Conservation (phyloP, 768 basidiomycete species). For the Mrakia blollopis region DNA sequence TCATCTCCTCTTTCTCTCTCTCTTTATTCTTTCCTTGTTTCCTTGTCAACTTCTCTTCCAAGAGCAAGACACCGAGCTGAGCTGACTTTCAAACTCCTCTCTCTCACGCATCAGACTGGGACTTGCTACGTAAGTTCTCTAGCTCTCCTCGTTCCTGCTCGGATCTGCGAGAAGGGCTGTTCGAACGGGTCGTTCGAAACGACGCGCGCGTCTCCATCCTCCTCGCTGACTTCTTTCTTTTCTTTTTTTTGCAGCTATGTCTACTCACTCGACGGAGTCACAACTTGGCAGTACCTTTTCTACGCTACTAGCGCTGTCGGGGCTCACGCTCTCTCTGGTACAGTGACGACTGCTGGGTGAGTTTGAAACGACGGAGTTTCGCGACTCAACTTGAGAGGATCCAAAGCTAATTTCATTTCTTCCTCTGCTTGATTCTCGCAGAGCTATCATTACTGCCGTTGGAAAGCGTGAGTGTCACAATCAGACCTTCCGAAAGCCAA, state of each 20-base stretch:
- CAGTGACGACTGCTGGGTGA: not conserved
- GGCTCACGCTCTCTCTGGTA: slow-evolving; percentile 34
- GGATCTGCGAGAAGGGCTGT: not conserved
- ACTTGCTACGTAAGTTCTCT: not conserved
- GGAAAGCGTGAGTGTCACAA: slow-evolving; percentile 36
- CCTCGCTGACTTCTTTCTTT: not conserved
- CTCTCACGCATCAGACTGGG: not conserved
- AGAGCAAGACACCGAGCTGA: not conserved
- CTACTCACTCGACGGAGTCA: slow-evolving; percentile 12
- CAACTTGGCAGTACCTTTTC: not conserved
- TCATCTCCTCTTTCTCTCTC: too few species aligned
- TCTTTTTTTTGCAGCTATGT: not conserved
- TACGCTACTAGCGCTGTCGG: slow-evolving; percentile 38
- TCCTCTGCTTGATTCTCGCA: not conserved
- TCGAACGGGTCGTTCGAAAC: not conserved
- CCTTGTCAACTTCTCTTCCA: not conserved
- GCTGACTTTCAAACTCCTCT: not conserved
- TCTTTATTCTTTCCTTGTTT: too few species aligned
- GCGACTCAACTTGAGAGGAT: not conserved
- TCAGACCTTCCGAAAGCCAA: too few species aligned
- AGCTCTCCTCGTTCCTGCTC: too few species aligned
- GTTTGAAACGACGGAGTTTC: not conserved
- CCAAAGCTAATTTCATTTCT: not conserved
- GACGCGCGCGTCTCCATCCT: not conserved
- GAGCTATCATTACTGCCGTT: slow-evolving; percentile 42